phyloP scores from a whole-genome alignment of 2,329 filamentous ascomycete species.

The Ambrosiella cleistominuta region DNA sequence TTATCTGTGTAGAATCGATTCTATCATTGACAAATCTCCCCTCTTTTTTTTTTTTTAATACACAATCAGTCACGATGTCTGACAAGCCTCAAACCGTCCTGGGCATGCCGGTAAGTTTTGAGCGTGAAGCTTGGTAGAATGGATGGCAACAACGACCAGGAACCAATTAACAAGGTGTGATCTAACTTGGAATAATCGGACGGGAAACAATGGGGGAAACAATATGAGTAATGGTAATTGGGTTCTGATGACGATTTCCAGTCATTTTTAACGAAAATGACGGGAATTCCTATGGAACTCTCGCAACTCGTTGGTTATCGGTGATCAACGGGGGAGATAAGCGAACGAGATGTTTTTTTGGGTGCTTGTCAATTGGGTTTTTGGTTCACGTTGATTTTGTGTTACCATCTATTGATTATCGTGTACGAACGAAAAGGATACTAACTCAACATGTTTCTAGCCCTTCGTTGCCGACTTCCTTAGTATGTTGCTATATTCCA shows the following conservation, averaged over 20 bases:
- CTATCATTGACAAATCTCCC: slow-evolving; percentile 13
- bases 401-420: too few species aligned
- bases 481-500: slow-evolving; percentile 53
- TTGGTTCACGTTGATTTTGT: too few species aligned
- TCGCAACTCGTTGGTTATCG: too few species aligned
- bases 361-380: too few species aligned
- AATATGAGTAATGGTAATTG: too few species aligned
- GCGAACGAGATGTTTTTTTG: too few species aligned
- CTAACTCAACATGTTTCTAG: slow-evolving; percentile 31
- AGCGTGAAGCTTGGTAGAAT: neutral
- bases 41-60: slow-evolving; percentile 12
- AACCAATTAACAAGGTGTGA: neutral
- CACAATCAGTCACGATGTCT: slow-evolving; percentile 13
- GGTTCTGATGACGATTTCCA: too few species aligned
- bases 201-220: too few species aligned
- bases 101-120: slow-evolving; percentile 13
- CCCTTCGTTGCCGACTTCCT: slow-evolving; percentile 96
- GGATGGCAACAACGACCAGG: neutral
- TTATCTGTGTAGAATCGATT: slow-evolving; percentile 8
- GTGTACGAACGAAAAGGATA: slow-evolving; percentile 9
- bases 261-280: too few species aligned
- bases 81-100: slow-evolving; percentile 12
- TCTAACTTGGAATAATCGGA: too few species aligned
- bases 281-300: too few species aligned
- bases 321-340: too few species aligned